These are phyloP conservation scores for Escallonia herrerae DNA, from an alignment of 129 eudicot species.

Conservation along the genomic window DNA sequence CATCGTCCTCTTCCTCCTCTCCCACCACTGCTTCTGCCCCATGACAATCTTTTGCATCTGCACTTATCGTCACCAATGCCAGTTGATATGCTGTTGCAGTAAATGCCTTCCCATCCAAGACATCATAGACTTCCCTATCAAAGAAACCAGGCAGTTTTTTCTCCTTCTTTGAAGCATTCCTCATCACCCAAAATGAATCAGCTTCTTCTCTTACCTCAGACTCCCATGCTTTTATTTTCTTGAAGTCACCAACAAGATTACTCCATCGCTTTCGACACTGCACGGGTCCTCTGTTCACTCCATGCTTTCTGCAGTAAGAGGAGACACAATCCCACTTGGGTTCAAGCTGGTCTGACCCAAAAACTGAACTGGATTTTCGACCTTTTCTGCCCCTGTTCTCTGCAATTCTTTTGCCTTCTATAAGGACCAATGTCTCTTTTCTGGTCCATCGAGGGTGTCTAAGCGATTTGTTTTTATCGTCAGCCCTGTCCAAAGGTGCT, in stretches of 20 bases:
- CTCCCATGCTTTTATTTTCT: slow-evolving; percentile 62
- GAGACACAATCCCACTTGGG: slow-evolving; percentile 82
- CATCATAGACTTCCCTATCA: slow-evolving; percentile 62
- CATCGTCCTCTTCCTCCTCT: slow-evolving; percentile 31
- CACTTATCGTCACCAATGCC: slow-evolving; percentile 39
- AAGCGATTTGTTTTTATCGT: slow-evolving; percentile 39
- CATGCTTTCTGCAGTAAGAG: slow-evolving; percentile 53
- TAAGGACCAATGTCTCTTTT: slow-evolving; percentile 62
- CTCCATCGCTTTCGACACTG: slow-evolving; percentile 90
- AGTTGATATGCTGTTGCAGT: slow-evolving; percentile 30
- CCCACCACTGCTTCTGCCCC: slow-evolving; percentile 19
- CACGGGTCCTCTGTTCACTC: slow-evolving; percentile 68
- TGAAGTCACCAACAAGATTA: slow-evolving; percentile 69
- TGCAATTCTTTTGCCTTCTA: slow-evolving; percentile 62
- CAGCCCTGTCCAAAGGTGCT: slow-evolving; percentile 20
- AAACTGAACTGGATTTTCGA: slow-evolving; percentile 40
- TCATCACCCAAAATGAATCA: slow-evolving; percentile 72
- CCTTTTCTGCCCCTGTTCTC: slow-evolving; percentile 66
- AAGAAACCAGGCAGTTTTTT: slow-evolving; percentile 67
- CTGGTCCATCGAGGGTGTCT: slow-evolving; percentile 81
- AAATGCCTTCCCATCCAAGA: slow-evolving; percentile 44
- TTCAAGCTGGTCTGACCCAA: slow-evolving; percentile 47
- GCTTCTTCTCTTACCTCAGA: slow-evolving; percentile 28
- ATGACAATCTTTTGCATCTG: slow-evolving; percentile 28
- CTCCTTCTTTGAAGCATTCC: slow-evolving; percentile 61